Evolutionary conservation across 2,329 filamentous ascomycete genomes (phyloP), one percentile per base, ranked within the genome.

Genomic region (Raffaelea arxii): DNA sequence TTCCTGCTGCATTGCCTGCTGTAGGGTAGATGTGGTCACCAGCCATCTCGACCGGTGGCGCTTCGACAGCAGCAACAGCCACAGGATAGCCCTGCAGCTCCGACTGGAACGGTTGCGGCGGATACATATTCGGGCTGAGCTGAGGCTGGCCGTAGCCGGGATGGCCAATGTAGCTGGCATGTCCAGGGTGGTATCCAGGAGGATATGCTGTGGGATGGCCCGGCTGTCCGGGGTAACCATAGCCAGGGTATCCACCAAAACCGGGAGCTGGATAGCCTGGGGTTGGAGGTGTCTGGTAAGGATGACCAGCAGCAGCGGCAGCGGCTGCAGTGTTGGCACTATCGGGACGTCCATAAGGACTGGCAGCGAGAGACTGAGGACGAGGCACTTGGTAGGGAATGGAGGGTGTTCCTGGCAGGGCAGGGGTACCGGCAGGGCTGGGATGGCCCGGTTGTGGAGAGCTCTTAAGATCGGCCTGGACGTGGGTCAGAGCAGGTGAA

Each of bases 361-460:
- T n/a, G 53, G 43, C 52, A 18, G 64, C 58, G 4, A 59, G 51
- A 11, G 65, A 67, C 4, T 59, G 53, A 11, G 68, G 66, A 2
- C 70, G 60, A 4, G 67, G 64, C 7, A 70, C 56, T 32, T 66
- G 58, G 47, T 71, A 71, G 3, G 63, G 65, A 4, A 63, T 52
- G 1, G 58, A 56, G 2, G 65, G 62, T 36, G 32, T 36, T 10
- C 14, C 3, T 11, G 46, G 27, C 6, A 36, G 35, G 12, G 16
- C 36, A 7, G 39, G 22, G 11, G 12, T 32, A 12, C 24, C 44
- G 18, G 22, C 14, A 36, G 32, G 32, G 32, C 32, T 36, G 7
- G 32, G 62, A 14, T 5, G 35, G 27, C 44, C 58, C 59, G 18
- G 4, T 39, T 39, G 37, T 21, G 7, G 27, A 32, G 27, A 16